A percentile compares a stretch with the other conserved stretches of the same genome.
phyloP scores from a whole-genome alignment of 345 rosid genomes.

The Brassica cretica region DNA sequence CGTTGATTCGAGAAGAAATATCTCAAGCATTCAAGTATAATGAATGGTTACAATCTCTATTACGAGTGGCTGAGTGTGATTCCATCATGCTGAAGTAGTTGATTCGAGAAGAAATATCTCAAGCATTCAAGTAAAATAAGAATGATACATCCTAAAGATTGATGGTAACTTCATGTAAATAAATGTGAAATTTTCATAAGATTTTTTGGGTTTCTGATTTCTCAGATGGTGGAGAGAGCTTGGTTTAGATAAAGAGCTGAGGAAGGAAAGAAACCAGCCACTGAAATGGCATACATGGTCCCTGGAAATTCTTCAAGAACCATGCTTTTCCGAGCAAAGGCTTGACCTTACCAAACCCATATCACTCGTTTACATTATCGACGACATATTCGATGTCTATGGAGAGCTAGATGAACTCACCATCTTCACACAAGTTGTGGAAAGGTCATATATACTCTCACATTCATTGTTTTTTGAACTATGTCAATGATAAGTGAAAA shows the following conservation, averaged over 20 bases:
- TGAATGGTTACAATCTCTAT: conserved; percentile 4
- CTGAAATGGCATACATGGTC: conserved; percentile 57
- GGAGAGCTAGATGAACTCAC: conserved; percentile 51
- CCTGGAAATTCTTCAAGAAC: conserved; percentile 49
- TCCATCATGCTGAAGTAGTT: conserved; percentile 36
- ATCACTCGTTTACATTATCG: conserved; percentile 56
- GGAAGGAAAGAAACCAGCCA: conserved; percentile 56
- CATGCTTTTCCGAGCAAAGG: conserved; percentile 47
- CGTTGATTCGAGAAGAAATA: conserved; percentile 42
- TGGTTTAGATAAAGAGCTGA: conserved; percentile 46
- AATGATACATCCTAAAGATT: background rate
- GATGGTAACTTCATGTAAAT: background rate
- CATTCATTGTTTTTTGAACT: background rate
- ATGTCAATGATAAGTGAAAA: background rate
- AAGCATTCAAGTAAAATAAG: conserved; percentile 35
- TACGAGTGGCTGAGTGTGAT: conserved; percentile 45
- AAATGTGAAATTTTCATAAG: background rate
- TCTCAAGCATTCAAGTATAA: conserved; percentile 38
- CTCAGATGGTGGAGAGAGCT: conserved; percentile 66
- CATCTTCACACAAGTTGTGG: conserved; percentile 46
- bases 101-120: conserved; percentile 42
- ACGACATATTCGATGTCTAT: conserved; percentile 56
- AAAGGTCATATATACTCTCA: conserved; percentile 34
- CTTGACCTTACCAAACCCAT: conserved; percentile 53
- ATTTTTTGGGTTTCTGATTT: background rate